These are phyloP conservation scores for Pisolithus tinctorius DNA, from an alignment of 768 basidiomycete species.

Conservation along the genomic window DNA sequence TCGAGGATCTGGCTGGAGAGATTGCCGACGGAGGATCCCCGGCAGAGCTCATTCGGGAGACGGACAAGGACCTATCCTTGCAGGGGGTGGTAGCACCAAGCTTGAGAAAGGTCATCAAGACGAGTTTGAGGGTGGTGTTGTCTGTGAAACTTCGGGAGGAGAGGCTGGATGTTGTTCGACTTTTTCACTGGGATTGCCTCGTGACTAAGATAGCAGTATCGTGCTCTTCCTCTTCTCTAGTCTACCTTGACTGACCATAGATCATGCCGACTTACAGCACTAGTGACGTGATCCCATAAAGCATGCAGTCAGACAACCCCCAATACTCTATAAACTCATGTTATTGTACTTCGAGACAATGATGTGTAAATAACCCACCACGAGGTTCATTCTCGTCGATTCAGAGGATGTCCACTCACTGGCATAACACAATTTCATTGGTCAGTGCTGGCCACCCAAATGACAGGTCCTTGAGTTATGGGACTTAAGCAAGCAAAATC, in stretches of 20 bases:
- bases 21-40: constrained; percentile 85
- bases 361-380: too few species aligned
- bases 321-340: too few species aligned
- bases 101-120: constrained; percentile 82
- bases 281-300: constrained; percentile 35
- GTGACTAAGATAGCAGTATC: constrained; percentile 52
- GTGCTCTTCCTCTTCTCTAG: not conserved
- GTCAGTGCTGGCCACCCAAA: too few species aligned
- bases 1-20: constrained; percentile 80
- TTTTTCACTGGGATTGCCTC: constrained; percentile 60
- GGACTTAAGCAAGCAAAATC: too few species aligned
- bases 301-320: too few species aligned
- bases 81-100: constrained; percentile 84
- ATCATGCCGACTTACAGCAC: constrained; percentile 36
- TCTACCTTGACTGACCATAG: not conserved
- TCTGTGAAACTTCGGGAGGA: constrained; percentile 75
- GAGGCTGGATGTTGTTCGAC: constrained; percentile 62
- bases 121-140: constrained; percentile 89
- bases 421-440: too few species aligned
- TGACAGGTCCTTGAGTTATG: too few species aligned
- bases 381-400: too few species aligned
- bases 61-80: constrained; percentile 70
- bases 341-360: too few species aligned
- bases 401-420: too few species aligned
- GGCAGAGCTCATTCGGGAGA: constrained; percentile 90